phyloP scores from a whole-genome alignment of 2,329 filamentous ascomycete species.

The Cladosporium sp. region DNA sequence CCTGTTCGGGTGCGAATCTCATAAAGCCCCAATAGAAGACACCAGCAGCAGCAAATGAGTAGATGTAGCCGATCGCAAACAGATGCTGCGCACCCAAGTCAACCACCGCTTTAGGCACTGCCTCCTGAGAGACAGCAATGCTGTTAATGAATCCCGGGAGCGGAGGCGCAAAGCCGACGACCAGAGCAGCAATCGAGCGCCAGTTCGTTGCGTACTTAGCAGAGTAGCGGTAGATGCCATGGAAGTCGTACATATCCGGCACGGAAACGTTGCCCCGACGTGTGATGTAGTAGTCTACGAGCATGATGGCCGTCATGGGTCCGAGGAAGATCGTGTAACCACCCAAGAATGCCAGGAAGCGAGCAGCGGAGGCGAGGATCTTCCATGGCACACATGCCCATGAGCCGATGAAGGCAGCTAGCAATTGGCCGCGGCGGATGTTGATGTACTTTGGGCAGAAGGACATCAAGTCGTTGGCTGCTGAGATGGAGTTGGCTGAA shows the following conservation, averaged over 20 bases:
- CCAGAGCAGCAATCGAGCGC: slow-evolving; percentile 54
- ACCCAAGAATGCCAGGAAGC: slow-evolving; percentile 48
- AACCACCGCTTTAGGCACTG: not conserved
- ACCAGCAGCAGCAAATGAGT: slow-evolving; percentile 33
- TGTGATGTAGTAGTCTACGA: slow-evolving; percentile 53
- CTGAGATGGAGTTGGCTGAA: slow-evolving; percentile 49
- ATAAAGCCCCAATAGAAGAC: slow-evolving; percentile 34
- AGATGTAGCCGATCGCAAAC: slow-evolving; percentile 36
- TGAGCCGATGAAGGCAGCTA: slow-evolving; percentile 34
- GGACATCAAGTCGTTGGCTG: slow-evolving; percentile 51
- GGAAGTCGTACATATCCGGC: slow-evolving; percentile 49
- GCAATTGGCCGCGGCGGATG: slow-evolving; percentile 32
- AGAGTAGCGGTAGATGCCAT: slow-evolving; percentile 49
- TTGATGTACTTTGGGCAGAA: slow-evolving; percentile 52
- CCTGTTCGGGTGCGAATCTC: slow-evolving; percentile 54
- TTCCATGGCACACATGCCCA: slow-evolving; percentile 39
- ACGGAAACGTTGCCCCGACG: slow-evolving; percentile 47
- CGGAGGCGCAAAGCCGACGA: slow-evolving; percentile 53
- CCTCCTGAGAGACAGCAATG: slow-evolving; percentile 28
- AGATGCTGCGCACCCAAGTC: slow-evolving; percentile 1
- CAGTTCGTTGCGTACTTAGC: slow-evolving; percentile 49
- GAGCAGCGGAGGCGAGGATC: slow-evolving; percentile 32
- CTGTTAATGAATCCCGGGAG: slow-evolving; percentile 51
- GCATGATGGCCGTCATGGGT: slow-evolving; percentile 58
- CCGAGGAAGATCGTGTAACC: slow-evolving; percentile 63